Evolutionary conservation across 768 basidiomycete species (phyloP).

Genomic region (Tephrocybe rancida): DNA sequence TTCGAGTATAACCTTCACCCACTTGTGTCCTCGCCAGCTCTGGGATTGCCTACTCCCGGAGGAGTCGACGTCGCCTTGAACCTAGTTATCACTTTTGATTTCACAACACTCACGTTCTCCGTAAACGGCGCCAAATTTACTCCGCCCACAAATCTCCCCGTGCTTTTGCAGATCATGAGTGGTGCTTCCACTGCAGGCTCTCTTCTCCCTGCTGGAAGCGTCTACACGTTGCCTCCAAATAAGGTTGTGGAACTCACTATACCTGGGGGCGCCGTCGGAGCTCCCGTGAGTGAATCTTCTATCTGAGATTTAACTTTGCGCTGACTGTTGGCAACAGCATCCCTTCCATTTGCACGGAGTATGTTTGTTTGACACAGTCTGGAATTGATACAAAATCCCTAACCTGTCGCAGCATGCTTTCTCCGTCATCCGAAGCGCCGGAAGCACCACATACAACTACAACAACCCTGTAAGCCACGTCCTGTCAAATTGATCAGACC

Average conservation of each 20-base stretch:
- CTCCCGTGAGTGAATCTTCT: constrained; percentile 23
- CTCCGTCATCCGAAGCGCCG: constrained; percentile 36
- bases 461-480: constrained; percentile 37
- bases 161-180: constrained; percentile 62
- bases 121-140: constrained; percentile 32
- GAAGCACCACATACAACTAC: constrained; percentile 33
- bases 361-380: neutral
- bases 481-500: neutral
- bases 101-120: constrained; percentile 16
- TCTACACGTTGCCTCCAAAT: constrained; percentile 48
- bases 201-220: constrained; percentile 46
- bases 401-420: constrained; percentile 33
- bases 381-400: neutral
- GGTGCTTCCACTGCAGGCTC: constrained; percentile 47
- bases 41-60: constrained; percentile 15
- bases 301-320: constrained; percentile 7
- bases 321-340: constrained; percentile 14
- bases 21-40: constrained; percentile 6
- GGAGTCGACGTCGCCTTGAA: constrained; percentile 25
- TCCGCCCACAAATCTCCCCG: constrained; percentile 36
- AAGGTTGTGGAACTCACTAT: constrained; percentile 45
- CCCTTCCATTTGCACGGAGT: constrained; percentile 33
- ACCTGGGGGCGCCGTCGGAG: constrained; percentile 32
- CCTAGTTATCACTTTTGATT: constrained; percentile 20
- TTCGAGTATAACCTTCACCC: constrained; percentile 25